Conservation (phyloP, 371 early-diverging fungal genomes). For the Mortierella sp. region DNA sequence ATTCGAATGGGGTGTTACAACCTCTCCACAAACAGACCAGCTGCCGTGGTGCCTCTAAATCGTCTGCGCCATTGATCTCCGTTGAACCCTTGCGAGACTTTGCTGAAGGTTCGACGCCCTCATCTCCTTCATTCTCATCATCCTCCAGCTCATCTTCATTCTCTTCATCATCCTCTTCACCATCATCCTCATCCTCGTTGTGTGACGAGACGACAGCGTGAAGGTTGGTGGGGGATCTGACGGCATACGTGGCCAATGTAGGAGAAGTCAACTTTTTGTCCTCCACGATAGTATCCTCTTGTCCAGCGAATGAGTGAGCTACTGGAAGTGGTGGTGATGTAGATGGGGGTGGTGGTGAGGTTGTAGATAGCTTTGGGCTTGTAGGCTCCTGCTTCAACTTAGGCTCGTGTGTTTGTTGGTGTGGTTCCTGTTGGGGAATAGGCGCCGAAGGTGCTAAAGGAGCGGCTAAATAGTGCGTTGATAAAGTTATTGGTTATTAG, state of each 20-base stretch:
- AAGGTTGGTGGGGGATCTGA: constrained; percentile 50
- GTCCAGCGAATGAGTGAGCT: not conserved
- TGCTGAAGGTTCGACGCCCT: constrained; percentile 14
- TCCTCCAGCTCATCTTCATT: constrained; percentile 53
- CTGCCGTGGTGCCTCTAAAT: constrained; percentile 44
- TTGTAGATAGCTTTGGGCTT: constrained; percentile 15
- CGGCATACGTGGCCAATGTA: constrained; percentile 23
- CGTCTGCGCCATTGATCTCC: constrained; percentile 15
- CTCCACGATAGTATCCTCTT: constrained; percentile 18
- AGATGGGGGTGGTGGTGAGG: constrained; percentile 22
- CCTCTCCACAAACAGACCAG: constrained; percentile 71
- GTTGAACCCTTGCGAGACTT: constrained; percentile 33
- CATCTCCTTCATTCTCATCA: constrained; percentile 47
- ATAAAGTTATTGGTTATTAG: not conserved
- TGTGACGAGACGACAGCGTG: constrained; percentile 28
- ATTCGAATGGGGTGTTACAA: constrained; percentile 62
- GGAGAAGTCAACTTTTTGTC: constrained; percentile 36
- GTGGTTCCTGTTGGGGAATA: not conserved
- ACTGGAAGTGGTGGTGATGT: constrained; percentile 18
- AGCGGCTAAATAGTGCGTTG: not conserved
- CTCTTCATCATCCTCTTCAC: constrained; percentile 41
- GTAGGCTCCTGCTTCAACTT: constrained; percentile 22
- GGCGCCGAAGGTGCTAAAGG: not conserved
- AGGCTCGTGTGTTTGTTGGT: not conserved
- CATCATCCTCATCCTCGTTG: constrained; percentile 51